Percentiles rank a stretch among this genome's conserved stretches.
Conservation (phyloP, 257 asterid species). For the Jacaranda copaia region DNA sequence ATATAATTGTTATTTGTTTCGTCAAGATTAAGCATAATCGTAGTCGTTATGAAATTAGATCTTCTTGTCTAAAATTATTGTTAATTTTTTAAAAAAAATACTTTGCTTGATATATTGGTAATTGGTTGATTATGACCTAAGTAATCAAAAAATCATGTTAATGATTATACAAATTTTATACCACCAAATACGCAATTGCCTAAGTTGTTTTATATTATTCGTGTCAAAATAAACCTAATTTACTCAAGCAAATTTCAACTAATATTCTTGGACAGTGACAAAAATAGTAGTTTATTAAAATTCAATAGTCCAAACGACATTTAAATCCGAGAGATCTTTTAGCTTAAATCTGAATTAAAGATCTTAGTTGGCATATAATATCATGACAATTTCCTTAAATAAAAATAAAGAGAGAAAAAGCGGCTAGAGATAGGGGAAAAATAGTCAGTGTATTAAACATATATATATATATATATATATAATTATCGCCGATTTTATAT, state of each 20-base stretch:
- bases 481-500: constrained; percentile 18
- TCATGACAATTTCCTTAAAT: background rate
- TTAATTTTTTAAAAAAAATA: background rate
- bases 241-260: background rate
- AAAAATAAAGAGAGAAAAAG: too few species aligned
- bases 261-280: background rate
- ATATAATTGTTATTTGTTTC: too few species aligned
- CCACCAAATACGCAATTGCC: background rate
- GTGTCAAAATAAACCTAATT: background rate
- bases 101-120: background rate
- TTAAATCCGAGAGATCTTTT: background rate
- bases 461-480: background rate
- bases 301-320: background rate
- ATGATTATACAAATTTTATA: background rate
- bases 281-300: background rate
- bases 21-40: too few species aligned
- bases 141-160: background rate
- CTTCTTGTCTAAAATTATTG: background rate
- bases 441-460: background rate
- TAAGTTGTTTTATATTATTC: background rate
- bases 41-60: background rate
- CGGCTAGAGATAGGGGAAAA: too few species aligned
- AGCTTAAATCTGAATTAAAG: background rate
- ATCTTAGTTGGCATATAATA: background rate
- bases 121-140: constrained; percentile 13